Conservation (phyloP, 2,329 filamentous ascomycete species). For the Fusarium metavorans region DNA sequence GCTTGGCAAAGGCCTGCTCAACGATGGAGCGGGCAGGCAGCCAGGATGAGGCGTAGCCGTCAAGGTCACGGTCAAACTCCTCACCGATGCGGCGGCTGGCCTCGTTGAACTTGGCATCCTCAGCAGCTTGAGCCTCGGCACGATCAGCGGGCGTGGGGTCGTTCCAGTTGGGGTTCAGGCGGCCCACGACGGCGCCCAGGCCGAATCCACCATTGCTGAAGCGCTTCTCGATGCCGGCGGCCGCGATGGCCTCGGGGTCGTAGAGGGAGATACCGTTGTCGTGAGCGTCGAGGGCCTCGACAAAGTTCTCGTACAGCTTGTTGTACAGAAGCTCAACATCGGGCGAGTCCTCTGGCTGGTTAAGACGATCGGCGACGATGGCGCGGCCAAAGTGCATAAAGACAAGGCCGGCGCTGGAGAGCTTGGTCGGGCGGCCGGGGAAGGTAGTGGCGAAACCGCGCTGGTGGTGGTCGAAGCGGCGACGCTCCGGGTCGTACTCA, state of each 20-base stretch:
- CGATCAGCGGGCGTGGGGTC: slow-evolving; percentile 67
- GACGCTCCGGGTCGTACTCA: slow-evolving; percentile 81
- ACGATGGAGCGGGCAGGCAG: slow-evolving; percentile 88
- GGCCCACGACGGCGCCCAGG: slow-evolving; percentile 84
- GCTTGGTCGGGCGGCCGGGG: slow-evolving; percentile 85
- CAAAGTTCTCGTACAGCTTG: slow-evolving; percentile 92
- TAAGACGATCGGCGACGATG: slow-evolving; percentile 74
- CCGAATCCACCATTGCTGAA: slow-evolving; percentile 87
- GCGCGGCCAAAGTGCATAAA: slow-evolving; percentile 94
- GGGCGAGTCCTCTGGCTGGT: slow-evolving; percentile 67
- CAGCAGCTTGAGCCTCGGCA: slow-evolving; percentile 72
- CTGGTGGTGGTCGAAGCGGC: slow-evolving; percentile 98
- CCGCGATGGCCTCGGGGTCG: slow-evolving; percentile 75
- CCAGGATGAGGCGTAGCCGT: slow-evolving; percentile 82
- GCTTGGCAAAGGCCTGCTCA: slow-evolving; percentile 77
- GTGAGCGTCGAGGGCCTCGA: slow-evolving; percentile 97
- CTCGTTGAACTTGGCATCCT: slow-evolving; percentile 82
- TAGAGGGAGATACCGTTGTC: slow-evolving; percentile 94
- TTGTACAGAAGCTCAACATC: slow-evolving; percentile 82
- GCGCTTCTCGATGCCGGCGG: slow-evolving; percentile 81
- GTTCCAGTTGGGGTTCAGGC: slow-evolving; percentile 86
- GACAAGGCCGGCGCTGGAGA: slow-evolving; percentile 92
- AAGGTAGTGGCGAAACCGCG: slow-evolving; percentile 89
- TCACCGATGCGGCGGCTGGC: slow-evolving; percentile 89
- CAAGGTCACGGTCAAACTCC: slow-evolving; percentile 85